Evolutionary conservation across 2,329 filamentous ascomycete species (phyloP), one percentile per base, ranked within the genome.

Genomic region (Talaromyces amestolkiae): DNA sequence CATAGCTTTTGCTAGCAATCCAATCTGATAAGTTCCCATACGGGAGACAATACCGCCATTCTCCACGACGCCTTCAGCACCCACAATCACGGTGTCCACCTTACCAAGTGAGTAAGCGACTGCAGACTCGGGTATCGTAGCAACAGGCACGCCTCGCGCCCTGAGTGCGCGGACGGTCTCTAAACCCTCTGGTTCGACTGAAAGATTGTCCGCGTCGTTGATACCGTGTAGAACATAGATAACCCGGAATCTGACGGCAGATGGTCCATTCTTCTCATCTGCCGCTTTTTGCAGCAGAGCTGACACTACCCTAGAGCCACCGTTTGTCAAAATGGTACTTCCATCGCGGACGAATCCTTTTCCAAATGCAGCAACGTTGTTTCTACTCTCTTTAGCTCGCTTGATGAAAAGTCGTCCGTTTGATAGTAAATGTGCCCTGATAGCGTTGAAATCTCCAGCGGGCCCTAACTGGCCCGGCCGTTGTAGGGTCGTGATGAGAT

Each of bases 1-100:
- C 67, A 86, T 85, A 15, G 85, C 85, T 72, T 89, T 89, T 5
- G 93, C 93, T 61, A 97, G 81, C 70, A 92, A 82, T 1, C 92
- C 93, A 71, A 98, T 89, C 80, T 97, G 93, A 71, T 91, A 94
- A 3, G 87, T 89, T 31, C 94, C 94, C 79, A 98, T 86, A 58
- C 93, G 84, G 27, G 91, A 94, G 70, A 99, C 91, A 71, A 98
- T 90, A 43, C 94, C 94, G 59, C 95, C 95, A 74, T 97, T 96
- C 74, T 96, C 92, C 22, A 96, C 92, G 17, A 98, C 92, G 47
- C 93, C 93, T 77, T 98, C 94, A 1, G 87, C 80, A 53, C 87
- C 87, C 1, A 89, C 85, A 69, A 89, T 87, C 19, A 87, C 84
- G 75, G 86, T 86, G 61, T 92, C 87, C 15, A 95, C 89, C 75